Evolutionary conservation across 176 grass and related monocot species (phyloP).

Genomic region (Themeda triandra): DNA sequence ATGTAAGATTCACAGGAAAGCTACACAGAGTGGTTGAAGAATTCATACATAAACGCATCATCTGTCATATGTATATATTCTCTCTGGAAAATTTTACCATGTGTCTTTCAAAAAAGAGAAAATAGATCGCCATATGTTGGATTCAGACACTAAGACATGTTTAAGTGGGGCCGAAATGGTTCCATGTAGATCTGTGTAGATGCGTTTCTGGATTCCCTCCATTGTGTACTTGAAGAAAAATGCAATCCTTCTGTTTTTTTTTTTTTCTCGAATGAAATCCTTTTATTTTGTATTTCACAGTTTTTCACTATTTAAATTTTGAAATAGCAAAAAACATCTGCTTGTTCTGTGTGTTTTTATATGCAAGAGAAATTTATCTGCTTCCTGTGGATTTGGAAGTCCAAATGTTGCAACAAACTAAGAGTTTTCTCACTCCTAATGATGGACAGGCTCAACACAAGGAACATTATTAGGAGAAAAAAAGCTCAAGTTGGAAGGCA

Average conservation of each 20-base stretch:
- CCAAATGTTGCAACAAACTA: neutral
- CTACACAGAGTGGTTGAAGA: neutral
- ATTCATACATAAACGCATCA: neutral
- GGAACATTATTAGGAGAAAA: neutral
- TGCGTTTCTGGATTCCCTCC: neutral
- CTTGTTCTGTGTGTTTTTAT: neutral
- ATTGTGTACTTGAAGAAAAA: neutral
- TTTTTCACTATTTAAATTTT: conserved; percentile 14
- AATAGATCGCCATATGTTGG: neutral
- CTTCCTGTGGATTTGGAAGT: neutral
- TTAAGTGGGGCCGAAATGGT: neutral
- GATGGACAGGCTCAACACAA: neutral
- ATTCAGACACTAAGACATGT: neutral
- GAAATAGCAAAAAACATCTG: neutral
- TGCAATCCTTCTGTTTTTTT: neutral
- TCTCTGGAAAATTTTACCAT: neutral
- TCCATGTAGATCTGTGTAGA: neutral
- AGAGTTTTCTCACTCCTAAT: neutral
- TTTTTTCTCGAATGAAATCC: neutral
- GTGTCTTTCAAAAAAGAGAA: neutral
- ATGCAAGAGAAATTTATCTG: neutral
- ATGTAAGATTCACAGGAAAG: neutral
- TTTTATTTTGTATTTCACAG: neutral
- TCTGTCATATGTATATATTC: neutral
- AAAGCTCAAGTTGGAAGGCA: neutral